Evolutionary conservation across 75 land plant genomes (phyloP).

Genomic region (Gnetum montanum): DNA sequence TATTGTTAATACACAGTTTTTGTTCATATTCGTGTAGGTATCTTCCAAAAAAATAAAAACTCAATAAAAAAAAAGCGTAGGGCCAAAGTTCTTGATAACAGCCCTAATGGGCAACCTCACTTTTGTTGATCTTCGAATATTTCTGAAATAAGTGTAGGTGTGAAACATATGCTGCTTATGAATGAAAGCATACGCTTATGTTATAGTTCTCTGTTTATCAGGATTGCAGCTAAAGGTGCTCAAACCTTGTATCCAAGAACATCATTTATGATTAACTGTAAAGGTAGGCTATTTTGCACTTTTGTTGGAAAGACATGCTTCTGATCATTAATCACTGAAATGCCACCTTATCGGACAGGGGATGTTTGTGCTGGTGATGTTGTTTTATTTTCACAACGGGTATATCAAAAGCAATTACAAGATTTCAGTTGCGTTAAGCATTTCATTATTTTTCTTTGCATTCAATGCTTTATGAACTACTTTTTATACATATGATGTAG

Average conservation of each 20-base stretch:
- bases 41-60: background rate
- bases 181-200: background rate
- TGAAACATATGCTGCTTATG: too few species aligned
- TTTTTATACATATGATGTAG: slow-evolving; percentile 15
- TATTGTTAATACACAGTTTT: too few species aligned
- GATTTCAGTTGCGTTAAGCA: too few species aligned
- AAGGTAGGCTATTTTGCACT: slow-evolving; percentile 6
- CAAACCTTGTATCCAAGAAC: slow-evolving; percentile 17
- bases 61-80: background rate
- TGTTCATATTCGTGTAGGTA: too few species aligned
- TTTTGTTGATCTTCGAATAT: too few species aligned
- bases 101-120: background rate
- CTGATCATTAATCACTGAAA: slow-evolving; percentile 1
- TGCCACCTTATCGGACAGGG: slow-evolving; percentile 10
- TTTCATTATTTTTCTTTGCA: background rate
- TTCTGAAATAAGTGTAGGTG: too few species aligned
- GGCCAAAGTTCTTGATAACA: background rate
- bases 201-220: slow-evolving; percentile 4
- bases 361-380: slow-evolving; percentile 27
- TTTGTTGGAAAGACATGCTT: background rate
- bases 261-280: slow-evolving; percentile 20
- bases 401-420: slow-evolving; percentile 18
- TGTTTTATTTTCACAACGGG: slow-evolving; percentile 25
- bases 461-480: background rate
- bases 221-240: slow-evolving; percentile 18